Percentiles rank a stretch among this genome's conserved stretches.
phyloP scores from a whole-genome alignment of 192 early-diverging fungal species.

The Funneliformis mosseae region DNA sequence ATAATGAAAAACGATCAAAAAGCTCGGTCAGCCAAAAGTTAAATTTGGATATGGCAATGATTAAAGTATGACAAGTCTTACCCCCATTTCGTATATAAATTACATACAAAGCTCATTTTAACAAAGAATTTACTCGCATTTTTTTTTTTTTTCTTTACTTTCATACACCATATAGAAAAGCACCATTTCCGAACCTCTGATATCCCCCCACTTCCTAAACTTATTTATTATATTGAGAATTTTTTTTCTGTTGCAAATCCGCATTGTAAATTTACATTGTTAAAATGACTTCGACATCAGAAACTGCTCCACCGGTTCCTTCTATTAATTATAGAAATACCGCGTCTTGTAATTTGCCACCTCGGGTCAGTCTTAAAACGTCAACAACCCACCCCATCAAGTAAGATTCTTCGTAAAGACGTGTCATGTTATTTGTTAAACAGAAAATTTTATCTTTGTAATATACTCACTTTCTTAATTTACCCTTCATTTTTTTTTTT shows the following conservation, averaged over 20 bases:
- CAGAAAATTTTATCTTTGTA: background rate
- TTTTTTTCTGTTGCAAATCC: no score
- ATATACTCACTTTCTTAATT: background rate
- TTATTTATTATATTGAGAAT: no score
- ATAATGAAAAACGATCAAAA: no score
- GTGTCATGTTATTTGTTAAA: background rate
- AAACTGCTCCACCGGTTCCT: background rate
- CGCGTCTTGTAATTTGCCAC: conserved; percentile 13
- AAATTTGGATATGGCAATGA: background rate
- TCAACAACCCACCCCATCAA: conserved; percentile 30
- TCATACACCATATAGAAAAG: no score
- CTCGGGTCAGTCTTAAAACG: conserved; percentile 21
- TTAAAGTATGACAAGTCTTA: background rate
- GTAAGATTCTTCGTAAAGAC: background rate
- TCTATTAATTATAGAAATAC: conserved; percentile 5
- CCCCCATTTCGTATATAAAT: background rate
- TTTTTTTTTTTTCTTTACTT: no score
- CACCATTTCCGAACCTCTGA: background rate
- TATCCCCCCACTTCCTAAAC: no score
- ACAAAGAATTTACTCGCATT: no score
- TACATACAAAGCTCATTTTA: no score
- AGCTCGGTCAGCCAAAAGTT: background rate
- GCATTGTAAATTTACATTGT: no score
- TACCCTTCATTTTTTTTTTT: background rate
- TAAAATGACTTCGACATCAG: conserved; percentile 8